Percentiles rank a stretch among this genome's conserved stretches.
These are phyloP conservation scores for Durotheca rogersii DNA, from an alignment of 495 filamentous ascomycete genomes.

Conservation along the genomic window DNA sequence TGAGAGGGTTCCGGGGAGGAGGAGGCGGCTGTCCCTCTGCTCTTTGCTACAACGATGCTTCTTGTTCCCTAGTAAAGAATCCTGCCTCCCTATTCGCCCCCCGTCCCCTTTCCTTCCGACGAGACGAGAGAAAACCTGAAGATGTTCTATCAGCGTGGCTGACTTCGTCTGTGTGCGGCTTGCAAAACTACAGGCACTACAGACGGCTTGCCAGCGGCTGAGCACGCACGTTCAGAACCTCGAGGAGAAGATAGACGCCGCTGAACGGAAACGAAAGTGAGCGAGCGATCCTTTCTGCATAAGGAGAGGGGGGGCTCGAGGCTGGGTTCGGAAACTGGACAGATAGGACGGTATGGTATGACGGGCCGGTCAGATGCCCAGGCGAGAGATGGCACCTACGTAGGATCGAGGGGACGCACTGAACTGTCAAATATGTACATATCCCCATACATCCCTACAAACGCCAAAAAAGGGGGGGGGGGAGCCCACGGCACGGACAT, in stretches of 20 bases:
- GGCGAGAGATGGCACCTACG: slow-evolving; percentile 13
- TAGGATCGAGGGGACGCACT: too few species aligned
- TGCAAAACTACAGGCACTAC: slow-evolving; percentile 67
- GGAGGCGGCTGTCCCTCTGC: too few species aligned
- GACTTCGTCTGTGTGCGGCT: slow-evolving; percentile 25
- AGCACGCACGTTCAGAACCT: slow-evolving; percentile 77
- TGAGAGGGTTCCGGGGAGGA: too few species aligned
- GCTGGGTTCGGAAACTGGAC: slow-evolving; percentile 19
- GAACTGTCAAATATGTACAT: too few species aligned
- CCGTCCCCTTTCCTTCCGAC: slow-evolving; percentile 15
- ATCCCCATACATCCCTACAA: too few species aligned
- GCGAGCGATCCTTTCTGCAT: not conserved
- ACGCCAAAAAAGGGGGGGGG: too few species aligned
- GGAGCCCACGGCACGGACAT: too few species aligned
- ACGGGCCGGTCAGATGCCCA: slow-evolving; percentile 3
- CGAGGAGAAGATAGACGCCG: slow-evolving; percentile 75
- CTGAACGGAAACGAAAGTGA: slow-evolving; percentile 55
- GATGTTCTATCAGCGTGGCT: slow-evolving; percentile 23
- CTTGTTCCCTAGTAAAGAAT: slow-evolving; percentile 16
- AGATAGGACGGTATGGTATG: slow-evolving; percentile 3
- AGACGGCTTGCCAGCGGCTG: slow-evolving; percentile 81
- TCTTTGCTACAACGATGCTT: slow-evolving; percentile 25
- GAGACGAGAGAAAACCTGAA: slow-evolving; percentile 9
- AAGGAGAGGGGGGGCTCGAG: not conserved
- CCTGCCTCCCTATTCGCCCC: slow-evolving; percentile 3